Base-by-base conservation (phyloP, 352 stramenopile genomes). In the Pythium biforme region DNA sequence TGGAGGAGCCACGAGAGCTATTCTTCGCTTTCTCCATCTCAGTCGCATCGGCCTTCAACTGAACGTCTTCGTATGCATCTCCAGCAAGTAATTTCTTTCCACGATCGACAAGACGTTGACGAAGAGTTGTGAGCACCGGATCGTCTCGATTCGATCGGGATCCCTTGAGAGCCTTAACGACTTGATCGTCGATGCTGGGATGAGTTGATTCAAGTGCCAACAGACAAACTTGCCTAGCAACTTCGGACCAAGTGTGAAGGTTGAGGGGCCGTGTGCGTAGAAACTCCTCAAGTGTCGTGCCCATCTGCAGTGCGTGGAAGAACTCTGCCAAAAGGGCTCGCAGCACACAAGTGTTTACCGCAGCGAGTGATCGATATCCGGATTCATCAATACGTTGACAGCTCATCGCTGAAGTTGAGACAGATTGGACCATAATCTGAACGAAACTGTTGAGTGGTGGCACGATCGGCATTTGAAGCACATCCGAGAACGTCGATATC, bases 131-230 rank as follows among this genome's bases (percentile, higher is more conserved):
- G 8, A 89, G 72, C 20, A 87, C 59, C 1, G 78, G 78, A 31
- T 95, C 86, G 59, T 92, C 79, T 40, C 80, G 79, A 57, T 79
- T 88, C 26, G 77, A 84, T 65, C 90, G 89, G 7, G 75, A 77
- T 27, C 86, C 86, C 54, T 90, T 90, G 4, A 95, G 71, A 25
- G 77, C 66, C 55, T 93, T 95, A 11, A 95, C 64, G 51, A 89
- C 31, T 45, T 88, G 77, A 25, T 92, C 83, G 47, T 95, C 86
- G 0, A 64, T 55, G 59, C 76, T 90, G 1, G 81, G 83, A 19
- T 89, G 83, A 25, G 82, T 83, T 26, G 82, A 70, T 43, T 95
- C 86, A 19, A 92, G 81, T 12, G 83, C 77, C 37, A 95, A 65
- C 8, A 91, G 70, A 40, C 81, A 93, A 26, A 91, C 79, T 66